Conservation (phyloP, 1,284 basidiomycete genomes). For the Malassezia cuniculi region DNA sequence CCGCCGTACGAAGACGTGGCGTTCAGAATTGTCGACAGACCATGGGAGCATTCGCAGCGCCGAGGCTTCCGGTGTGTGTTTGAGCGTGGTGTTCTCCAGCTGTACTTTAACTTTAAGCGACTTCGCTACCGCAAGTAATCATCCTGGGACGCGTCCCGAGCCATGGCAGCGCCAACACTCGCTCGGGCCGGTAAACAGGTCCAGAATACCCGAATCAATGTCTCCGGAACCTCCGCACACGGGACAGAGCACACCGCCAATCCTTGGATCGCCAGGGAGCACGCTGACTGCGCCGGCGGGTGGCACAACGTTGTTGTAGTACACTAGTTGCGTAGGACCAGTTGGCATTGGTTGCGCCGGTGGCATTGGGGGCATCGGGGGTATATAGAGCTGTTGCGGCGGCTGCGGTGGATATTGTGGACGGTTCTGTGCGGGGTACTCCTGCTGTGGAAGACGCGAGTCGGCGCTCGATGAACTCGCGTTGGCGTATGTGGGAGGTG, state of each 20-base stretch:
- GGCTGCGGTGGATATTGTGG: background rate
- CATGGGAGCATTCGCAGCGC: slow-evolving; percentile 97
- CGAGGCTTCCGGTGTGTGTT: slow-evolving; percentile 52
- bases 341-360: background rate
- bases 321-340: slow-evolving; percentile 8
- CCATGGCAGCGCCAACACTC: slow-evolving; percentile 13
- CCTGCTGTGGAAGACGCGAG: slow-evolving; percentile 4
- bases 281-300: slow-evolving; percentile 16
- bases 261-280: slow-evolving; percentile 20
- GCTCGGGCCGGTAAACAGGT: slow-evolving; percentile 3
- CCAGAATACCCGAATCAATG: background rate
- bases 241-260: slow-evolving; percentile 19
- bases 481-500: slow-evolving; percentile 7
- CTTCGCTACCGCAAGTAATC: slow-evolving; percentile 36
- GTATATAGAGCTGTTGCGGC: background rate
- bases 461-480: background rate
- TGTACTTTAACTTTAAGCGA: slow-evolving; percentile 41
- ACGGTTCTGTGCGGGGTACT: background rate
- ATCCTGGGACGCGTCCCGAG: slow-evolving; percentile 6
- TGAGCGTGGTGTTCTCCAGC: slow-evolving; percentile 50
- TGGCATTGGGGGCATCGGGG: background rate
- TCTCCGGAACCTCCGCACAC: slow-evolving; percentile 16
- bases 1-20: slow-evolving; percentile 98
- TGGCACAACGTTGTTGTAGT: slow-evolving; percentile 3
- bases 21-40: slow-evolving; percentile 89